A percentile compares a stretch with the other conserved stretches of the same genome.
These are phyloP conservation scores for Paecilomyces sp. DNA, from an alignment of 2,329 filamentous ascomycete species.

Conservation along the genomic window DNA sequence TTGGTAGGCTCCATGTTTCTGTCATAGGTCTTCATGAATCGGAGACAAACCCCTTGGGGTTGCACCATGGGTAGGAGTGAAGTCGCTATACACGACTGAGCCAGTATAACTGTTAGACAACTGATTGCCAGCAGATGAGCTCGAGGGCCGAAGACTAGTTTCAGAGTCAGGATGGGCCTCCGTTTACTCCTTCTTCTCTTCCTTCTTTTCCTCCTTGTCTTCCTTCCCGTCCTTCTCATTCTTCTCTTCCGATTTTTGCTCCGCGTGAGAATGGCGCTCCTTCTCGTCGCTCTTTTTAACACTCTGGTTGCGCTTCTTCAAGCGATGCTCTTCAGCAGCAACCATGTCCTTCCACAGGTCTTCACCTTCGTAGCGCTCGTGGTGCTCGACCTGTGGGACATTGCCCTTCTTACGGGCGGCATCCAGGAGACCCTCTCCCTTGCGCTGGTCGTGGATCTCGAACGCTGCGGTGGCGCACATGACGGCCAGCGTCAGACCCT, in stretches of 20 bases:
- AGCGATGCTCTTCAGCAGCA: constrained; percentile 38
- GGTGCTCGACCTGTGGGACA: constrained; percentile 70
- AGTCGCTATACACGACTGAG: neutral
- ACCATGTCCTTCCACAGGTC: constrained; percentile 74
- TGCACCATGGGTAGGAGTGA: neutral
- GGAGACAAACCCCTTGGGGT: neutral
- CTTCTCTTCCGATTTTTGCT: constrained; percentile 9
- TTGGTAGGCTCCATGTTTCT: neutral
- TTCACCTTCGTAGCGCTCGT: constrained; percentile 79
- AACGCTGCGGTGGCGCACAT: constrained; percentile 75
- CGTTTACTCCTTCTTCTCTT: constrained; percentile 2
- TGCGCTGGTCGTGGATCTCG: constrained; percentile 71
- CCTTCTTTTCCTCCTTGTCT: constrained; percentile 3
- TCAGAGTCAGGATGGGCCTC: neutral
- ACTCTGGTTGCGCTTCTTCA: constrained; percentile 35
- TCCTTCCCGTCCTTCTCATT: constrained; percentile 7
- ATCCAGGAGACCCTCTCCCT: constrained; percentile 48
- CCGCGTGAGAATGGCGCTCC: constrained; percentile 11
- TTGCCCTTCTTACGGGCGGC: constrained; percentile 61
- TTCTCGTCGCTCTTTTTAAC: constrained; percentile 24
- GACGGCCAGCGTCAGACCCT: constrained; percentile 79
- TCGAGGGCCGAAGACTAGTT: neutral
- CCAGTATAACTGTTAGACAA: neutral
- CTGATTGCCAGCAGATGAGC: neutral
- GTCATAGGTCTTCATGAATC: neutral